Evolutionary conservation across 192 early-diverging fungal genomes (phyloP).

Genomic region (Podila horticola): DNA sequence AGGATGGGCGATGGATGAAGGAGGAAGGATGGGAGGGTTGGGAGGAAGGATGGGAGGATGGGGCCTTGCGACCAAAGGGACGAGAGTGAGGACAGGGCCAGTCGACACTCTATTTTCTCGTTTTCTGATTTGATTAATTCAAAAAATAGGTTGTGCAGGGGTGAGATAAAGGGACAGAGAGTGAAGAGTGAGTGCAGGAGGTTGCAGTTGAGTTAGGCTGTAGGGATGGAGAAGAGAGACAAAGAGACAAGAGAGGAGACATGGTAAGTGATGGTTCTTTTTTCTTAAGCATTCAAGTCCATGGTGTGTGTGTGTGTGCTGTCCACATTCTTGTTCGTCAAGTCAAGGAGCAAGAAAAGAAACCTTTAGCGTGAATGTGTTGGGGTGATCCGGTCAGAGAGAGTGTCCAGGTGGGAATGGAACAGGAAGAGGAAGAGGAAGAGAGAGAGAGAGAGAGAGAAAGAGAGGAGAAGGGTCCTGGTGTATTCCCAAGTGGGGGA

Average conservation of each 20-base stretch:
- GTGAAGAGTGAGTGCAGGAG: not conserved
- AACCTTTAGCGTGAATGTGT: not conserved
- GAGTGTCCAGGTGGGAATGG: not conserved
- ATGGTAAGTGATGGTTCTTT: not conserved
- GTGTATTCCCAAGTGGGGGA: not conserved
- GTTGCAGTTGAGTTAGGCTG: not conserved
- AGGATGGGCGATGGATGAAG: not conserved
- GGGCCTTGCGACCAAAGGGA: not conserved
- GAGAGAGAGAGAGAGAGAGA: not conserved
- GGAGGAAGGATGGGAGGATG: not conserved
- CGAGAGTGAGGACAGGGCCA: not conserved
- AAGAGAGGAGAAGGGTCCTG: not conserved
- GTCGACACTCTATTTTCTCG: not conserved
- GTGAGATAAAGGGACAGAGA: not conserved
- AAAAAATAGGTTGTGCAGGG: not conserved
- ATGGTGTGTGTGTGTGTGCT: not conserved
- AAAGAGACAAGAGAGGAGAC: not conserved
- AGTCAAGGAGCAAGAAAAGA: not conserved
- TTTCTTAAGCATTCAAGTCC: not conserved
- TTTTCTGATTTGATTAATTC: not conserved
- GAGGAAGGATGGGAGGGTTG: not conserved
- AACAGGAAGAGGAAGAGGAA: not conserved
- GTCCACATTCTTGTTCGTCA: not conserved
- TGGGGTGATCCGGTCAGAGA: not conserved
- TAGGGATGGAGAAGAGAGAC: not conserved